A percentile compares a stretch with the other conserved stretches of the same genome.
These are phyloP conservation scores for Thalassiosira livingstoniorum DNA, from an alignment of 352 stramenopile species.

Conservation along the genomic window DNA sequence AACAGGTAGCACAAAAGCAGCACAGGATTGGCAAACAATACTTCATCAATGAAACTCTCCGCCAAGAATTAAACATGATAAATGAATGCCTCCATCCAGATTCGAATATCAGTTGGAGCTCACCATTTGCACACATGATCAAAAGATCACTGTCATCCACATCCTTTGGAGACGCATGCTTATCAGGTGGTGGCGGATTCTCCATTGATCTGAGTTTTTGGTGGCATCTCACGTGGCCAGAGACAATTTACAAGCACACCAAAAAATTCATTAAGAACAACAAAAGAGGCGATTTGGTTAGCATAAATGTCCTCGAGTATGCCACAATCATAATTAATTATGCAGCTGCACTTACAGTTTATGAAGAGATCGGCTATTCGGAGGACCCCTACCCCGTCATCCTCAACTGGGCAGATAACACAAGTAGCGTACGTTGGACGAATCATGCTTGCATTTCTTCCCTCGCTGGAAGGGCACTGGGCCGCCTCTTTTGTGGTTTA, in stretches of 20 bases:
- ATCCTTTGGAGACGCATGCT: slow-evolving; percentile 24
- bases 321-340: slow-evolving; percentile 44
- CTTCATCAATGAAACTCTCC: slow-evolving; percentile 21
- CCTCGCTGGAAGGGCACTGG: no score
- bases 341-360: neutral
- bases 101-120: slow-evolving; percentile 3
- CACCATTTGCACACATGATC: slow-evolving; percentile 32
- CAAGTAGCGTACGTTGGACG: no score
- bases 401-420: no score
- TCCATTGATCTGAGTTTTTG: slow-evolving; percentile 2
- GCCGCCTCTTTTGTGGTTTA: no score
- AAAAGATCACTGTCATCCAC: neutral
- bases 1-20: neutral
- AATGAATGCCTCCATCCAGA: slow-evolving; percentile 4
- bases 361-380: neutral
- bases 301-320: slow-evolving; percentile 54
- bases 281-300: slow-evolving; percentile 13
- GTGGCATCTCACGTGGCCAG: slow-evolving; percentile 15
- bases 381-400: no score
- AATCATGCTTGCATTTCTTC: no score
- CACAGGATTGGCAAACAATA: slow-evolving; percentile 23
- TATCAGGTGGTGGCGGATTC: slow-evolving; percentile 28
- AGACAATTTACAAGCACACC: slow-evolving; percentile 11
- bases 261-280: slow-evolving; percentile 9
- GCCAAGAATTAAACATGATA: slow-evolving; percentile 28